These are phyloP conservation scores for Thielaviopsis musarum DNA, from an alignment of 2,329 filamentous ascomycete species.

Conservation along the genomic window DNA sequence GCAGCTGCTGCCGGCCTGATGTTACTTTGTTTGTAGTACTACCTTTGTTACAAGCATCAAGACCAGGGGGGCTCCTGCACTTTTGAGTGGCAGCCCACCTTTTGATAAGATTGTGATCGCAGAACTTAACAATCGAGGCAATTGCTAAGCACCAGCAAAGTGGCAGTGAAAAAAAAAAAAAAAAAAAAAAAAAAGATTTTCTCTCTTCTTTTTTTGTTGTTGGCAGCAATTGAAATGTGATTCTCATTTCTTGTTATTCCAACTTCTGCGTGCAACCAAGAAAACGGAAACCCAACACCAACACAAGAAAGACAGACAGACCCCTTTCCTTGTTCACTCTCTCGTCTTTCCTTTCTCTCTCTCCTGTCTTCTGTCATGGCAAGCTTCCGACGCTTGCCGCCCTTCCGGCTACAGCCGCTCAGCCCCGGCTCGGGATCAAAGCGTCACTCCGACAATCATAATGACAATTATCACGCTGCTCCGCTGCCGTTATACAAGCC, in stretches of 20 bases:
- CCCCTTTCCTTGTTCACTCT: neutral
- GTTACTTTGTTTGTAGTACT: neutral
- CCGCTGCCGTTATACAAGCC: slow-evolving; percentile 17
- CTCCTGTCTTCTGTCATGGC: slow-evolving; percentile 3
- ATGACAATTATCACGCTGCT: slow-evolving; percentile 19
- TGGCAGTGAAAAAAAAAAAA: neutral
- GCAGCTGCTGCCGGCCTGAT: neutral
- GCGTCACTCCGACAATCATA: slow-evolving; percentile 19
- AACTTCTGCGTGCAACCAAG: slow-evolving; percentile 53
- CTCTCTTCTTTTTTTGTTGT: neutral
- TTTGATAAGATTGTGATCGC: neutral
- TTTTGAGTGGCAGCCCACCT: neutral
- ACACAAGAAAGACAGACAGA: neutral
- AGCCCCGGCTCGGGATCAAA: neutral
- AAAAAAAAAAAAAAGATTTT: neutral
- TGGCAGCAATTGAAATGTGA: neutral
- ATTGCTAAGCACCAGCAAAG: neutral
- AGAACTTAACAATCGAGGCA: neutral
- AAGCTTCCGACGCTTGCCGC: slow-evolving; percentile 10
- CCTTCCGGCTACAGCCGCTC: slow-evolving; percentile 2
- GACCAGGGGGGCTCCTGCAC: neutral
- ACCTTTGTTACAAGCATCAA: neutral
- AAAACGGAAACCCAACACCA: slow-evolving; percentile 30
- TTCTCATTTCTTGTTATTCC: slow-evolving; percentile 57
- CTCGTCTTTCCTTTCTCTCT: neutral